A percentile compares a stretch with the other conserved stretches of the same genome.
phyloP scores from a whole-genome alignment of 2,329 filamentous ascomycete species.

The Fusarium neocosmosporiellum region DNA sequence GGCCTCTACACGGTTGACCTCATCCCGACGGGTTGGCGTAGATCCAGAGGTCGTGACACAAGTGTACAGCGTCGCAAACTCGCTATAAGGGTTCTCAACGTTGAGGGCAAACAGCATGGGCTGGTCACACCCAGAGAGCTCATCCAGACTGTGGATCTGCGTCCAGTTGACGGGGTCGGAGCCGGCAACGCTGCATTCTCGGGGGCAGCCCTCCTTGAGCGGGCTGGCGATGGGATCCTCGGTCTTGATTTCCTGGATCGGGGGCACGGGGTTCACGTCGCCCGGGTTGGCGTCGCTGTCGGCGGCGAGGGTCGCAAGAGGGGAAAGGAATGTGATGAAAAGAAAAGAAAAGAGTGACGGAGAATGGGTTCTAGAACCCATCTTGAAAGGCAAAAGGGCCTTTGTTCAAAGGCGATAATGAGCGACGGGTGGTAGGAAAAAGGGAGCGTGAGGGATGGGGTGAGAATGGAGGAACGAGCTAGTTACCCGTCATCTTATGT shows the following conservation, averaged over 20 bases:
- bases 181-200: slow-evolving; percentile 30
- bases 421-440: not conserved
- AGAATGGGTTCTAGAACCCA: slow-evolving; percentile 26
- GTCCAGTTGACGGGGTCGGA: slow-evolving; percentile 40
- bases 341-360: slow-evolving; percentile 40
- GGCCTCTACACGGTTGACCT: slow-evolving; percentile 12
- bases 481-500: slow-evolving; percentile 19
- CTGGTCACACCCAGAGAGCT: slow-evolving; percentile 26
- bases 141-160: slow-evolving; percentile 37
- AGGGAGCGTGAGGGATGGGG: not conserved
- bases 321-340: slow-evolving; percentile 28
- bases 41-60: slow-evolving; percentile 20
- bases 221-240: slow-evolving; percentile 41
- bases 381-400: slow-evolving; percentile 18
- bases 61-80: slow-evolving; percentile 39
- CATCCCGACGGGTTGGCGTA: slow-evolving; percentile 22
- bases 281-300: slow-evolving; percentile 22
- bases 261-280: slow-evolving; percentile 35
- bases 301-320: slow-evolving; percentile 6
- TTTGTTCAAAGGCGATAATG: not conserved
- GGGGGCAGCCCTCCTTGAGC: slow-evolving; percentile 39
- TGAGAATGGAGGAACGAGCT: not conserved
- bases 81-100: slow-evolving; percentile 37
- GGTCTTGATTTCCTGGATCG: slow-evolving; percentile 36
- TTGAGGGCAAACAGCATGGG: slow-evolving; percentile 40